Evolutionary conservation across 202 grass and related monocot species (phyloP), one percentile per base, ranked within the genome.

Genomic region (Eragrostis tef): DNA sequence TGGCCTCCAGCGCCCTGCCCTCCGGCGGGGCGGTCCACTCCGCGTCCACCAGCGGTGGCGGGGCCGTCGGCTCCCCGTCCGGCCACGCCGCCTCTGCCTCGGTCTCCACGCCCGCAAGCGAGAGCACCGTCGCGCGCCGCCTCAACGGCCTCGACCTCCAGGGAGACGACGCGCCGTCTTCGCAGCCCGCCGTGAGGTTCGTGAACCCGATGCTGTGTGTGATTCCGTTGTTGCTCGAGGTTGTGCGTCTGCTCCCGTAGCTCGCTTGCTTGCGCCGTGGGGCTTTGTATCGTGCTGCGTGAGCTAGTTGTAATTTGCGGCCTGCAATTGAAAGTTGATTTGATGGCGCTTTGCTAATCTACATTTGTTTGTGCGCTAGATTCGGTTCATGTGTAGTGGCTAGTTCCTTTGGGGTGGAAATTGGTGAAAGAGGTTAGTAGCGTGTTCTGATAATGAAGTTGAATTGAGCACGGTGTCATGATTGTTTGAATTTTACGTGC

Each of bases 51-150:
- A 92, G 90, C 54, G 85, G 85, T 27, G 81, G 83, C 16, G 82
- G 82, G 15, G 90, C 90, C 63, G 82, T 78, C 3, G 90, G 87
- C 6, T 92, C 93, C 48, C 84, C 87, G 15, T 69, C 81, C 39
- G 79, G 89, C 29, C 39, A 67, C 70, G 64, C 49, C 9, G 43
- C 84, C 22, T 73, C 89, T 29, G 79, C 65, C 6, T 86, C 87
- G 46, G 73, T 83, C 62, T 79, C 85, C 19, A 93, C 90, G 79
- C 94, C 94, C 9, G 94, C 87, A 54, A 91, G 92, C 64, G 92
- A 91, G 88, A 94, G 77, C 82, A 94, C 90, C 67, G 88, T 94
- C 75, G 90, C 85, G 31, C 91, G 95, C 86, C 82, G 92, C 79
- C 79, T 98, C 58, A 85, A 91, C 48, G 88, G 85, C 58, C 86